Conservation (phyloP, 2,329 filamentous ascomycete genomes). For the Aspergillus jensenii region DNA sequence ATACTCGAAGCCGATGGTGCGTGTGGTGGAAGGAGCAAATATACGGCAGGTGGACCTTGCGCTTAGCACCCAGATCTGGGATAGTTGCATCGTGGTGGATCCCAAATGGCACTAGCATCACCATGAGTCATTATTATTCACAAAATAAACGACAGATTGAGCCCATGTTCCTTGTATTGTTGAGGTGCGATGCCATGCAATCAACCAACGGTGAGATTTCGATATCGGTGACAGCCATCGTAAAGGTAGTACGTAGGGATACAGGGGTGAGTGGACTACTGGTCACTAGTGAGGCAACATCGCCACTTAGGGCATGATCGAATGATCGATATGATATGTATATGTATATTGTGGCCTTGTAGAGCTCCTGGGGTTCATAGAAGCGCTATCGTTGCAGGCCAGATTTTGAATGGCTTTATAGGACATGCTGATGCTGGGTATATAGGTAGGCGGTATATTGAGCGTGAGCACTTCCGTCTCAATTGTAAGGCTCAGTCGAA, state of each 20-base stretch:
- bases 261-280: neutral
- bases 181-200: neutral
- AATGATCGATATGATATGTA: neutral
- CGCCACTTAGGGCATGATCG: neutral
- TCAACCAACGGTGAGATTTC: neutral
- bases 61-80: no score
- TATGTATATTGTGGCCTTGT: neutral
- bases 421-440: neutral
- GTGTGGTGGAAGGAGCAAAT: no score
- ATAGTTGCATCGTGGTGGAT: neutral
- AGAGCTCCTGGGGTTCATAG: neutral
- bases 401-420: neutral
- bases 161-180: neutral
- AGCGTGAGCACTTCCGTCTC: neutral
- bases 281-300: neutral
- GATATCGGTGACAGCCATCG: neutral
- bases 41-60: no score
- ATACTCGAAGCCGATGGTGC: no score
- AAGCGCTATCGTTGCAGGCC: neutral
- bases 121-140: neutral
- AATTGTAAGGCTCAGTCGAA: conserved; percentile 45
- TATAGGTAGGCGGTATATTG: neutral
- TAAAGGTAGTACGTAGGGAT: neutral
- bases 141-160: neutral
- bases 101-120: neutral